Evolutionary conservation across 2,329 filamentous ascomycete species (phyloP), one percentile per base, ranked within the genome.

Genomic region (Aureobasidium namibiae): DNA sequence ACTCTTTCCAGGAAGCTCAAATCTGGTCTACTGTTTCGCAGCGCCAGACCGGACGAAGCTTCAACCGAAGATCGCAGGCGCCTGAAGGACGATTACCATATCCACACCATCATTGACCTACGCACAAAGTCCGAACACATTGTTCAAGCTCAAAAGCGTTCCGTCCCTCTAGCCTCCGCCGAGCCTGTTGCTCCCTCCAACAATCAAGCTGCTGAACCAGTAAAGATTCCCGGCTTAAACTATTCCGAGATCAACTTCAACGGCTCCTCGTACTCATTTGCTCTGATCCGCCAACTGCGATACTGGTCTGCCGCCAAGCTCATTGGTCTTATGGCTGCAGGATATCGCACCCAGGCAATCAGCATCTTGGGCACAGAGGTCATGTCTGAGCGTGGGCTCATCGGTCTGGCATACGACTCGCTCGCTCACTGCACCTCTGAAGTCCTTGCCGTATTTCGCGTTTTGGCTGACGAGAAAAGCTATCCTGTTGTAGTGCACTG

Each of bases 401-500:
- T 84, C 2, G 87, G 89, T 0, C 76, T 95, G 2, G 88, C 83
- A 0, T 78, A 81, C 21, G 83, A 88, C 66, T 89, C 85, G 0
- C 72, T 95, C 4, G 83, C 88, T 64, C 78, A 84, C 58, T 90
- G 86, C 56, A 82, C 80, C 0, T 70, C 73, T 1, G 86, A 89
- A 67, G 80, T 90, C 18, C 78, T 77, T 52, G 52, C 77, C 66
- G 73, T 80, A 29, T 80, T 85, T 38, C 72, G 75, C 8, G 70
- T 81, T 7, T 71, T 83, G 24, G 73, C 78, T 10, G 69, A 78
- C 1, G 69, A 75, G 2, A 65, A 70, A 0, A 78, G 77, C 16
- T 83, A 85, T 63, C 90, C 90, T 0, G 72, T 85, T 1, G 69
- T 95, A 8, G 75, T 94, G 2, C 90, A 95, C 72, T 96, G 91